phyloP scores from a whole-genome alignment of 106 monocot species.

The Chionographis japonica region DNA sequence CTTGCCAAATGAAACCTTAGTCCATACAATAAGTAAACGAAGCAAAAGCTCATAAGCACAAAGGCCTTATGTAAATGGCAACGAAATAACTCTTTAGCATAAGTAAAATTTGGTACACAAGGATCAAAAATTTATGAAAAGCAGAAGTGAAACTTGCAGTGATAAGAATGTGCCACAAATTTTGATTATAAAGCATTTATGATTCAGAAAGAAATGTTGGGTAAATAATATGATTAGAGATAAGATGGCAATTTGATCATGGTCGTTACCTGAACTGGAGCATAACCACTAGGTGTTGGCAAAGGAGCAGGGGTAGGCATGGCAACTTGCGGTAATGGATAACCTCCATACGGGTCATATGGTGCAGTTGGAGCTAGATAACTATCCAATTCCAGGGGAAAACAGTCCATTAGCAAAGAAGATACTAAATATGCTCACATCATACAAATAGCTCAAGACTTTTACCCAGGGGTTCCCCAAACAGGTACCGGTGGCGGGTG shows the following conservation, averaged over 20 bases:
- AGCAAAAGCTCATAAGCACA: too few relatives aligned
- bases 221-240: too few relatives aligned
- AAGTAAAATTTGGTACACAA: too few relatives aligned
- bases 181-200: too few relatives aligned
- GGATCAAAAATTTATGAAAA: too few relatives aligned
- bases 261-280: constrained; percentile 67
- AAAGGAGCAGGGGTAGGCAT: constrained; percentile 66
- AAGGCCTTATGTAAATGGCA: too few relatives aligned
- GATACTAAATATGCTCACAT: not conserved
- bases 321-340: constrained; percentile 57
- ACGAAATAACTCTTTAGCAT: too few relatives aligned
- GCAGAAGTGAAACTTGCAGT: too few relatives aligned
- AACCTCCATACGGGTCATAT: constrained; percentile 85
- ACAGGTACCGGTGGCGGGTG: constrained; percentile 65
- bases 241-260: not conserved
- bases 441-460: not conserved
- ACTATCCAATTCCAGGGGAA: constrained; percentile 20
- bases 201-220: too few relatives aligned
- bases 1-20: too few relatives aligned
- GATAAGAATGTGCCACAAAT: too few relatives aligned
- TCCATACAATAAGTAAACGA: too few relatives aligned
- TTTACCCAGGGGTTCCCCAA: constrained; percentile 80
- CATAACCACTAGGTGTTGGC: constrained; percentile 66
- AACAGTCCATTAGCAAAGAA: not conserved
- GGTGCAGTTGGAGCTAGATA: constrained; percentile 59